Conservation (phyloP, 345 rosid genomes). For the Moricandia arvensis region DNA sequence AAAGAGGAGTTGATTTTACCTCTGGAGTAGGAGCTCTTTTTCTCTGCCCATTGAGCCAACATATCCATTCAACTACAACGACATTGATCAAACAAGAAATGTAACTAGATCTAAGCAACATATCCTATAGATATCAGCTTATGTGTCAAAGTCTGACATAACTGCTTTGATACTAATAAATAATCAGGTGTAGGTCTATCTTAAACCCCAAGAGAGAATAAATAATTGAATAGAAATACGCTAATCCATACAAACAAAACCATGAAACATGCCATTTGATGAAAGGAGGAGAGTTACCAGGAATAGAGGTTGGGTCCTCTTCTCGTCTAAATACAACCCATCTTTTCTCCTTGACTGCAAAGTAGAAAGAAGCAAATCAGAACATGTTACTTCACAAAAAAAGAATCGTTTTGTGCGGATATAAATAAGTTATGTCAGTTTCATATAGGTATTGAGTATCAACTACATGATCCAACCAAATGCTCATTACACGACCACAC, state of each 20-base stretch:
- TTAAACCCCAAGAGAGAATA: background rate
- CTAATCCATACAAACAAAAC: background rate
- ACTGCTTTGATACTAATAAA: constrained; percentile 12
- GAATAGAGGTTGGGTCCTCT: constrained; percentile 80
- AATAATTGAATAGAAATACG: background rate
- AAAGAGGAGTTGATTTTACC: constrained; percentile 43
- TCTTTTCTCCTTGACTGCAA: constrained; percentile 92
- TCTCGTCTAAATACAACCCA: constrained; percentile 87
- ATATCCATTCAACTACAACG: constrained; percentile 93
- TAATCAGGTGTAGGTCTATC: background rate
- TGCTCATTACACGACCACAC: background rate
- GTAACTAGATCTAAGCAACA: constrained; percentile 1
- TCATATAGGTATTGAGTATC: background rate
- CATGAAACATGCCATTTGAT: background rate
- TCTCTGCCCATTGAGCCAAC: constrained; percentile 97
- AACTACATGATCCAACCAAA: background rate
- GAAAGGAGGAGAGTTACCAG: constrained; percentile 49
- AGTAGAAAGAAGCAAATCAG: constrained; percentile 22
- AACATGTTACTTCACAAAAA: constrained; percentile 14
- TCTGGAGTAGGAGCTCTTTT: constrained; percentile 80
- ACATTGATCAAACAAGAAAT: background rate
- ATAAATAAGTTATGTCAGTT: background rate
- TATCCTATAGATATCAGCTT: background rate
- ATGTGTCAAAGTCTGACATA: background rate
- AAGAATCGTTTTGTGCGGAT: background rate